Conservation (phyloP, 2,329 filamentous ascomycete species). For the Penicillium hordei region DNA sequence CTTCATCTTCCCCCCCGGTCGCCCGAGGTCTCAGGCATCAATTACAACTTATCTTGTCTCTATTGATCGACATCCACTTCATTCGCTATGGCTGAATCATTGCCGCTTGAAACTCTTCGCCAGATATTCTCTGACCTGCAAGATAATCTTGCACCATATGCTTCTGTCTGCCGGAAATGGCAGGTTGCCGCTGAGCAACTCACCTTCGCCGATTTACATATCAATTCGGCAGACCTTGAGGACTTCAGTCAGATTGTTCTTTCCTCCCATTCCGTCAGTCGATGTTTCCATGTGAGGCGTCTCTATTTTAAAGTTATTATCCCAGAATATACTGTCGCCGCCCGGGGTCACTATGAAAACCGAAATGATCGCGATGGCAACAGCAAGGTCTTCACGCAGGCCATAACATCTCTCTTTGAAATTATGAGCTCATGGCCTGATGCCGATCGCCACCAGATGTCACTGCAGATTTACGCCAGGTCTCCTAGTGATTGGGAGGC, state of each 20-base stretch:
- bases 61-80: background rate
- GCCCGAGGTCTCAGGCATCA: background rate
- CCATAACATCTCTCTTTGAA: background rate
- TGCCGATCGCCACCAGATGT: no score
- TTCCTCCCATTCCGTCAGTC: background rate
- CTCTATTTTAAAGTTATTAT: background rate
- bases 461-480: background rate
- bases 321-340: background rate
- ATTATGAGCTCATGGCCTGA: background rate
- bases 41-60: background rate
- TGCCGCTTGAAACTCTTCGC: background rate
- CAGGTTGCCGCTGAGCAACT: background rate
- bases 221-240: background rate
- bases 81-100: background rate
- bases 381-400: background rate
- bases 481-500: background rate
- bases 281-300: background rate
- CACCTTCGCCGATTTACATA: background rate
- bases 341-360: background rate
- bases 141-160: background rate
- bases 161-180: constrained; percentile 1
- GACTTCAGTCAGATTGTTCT: background rate
- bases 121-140: background rate
- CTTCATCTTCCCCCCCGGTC: background rate
- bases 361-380: background rate